phyloP scores from a whole-genome alignment of 75 land plant genomes.

The Sequoia sempervirens region DNA sequence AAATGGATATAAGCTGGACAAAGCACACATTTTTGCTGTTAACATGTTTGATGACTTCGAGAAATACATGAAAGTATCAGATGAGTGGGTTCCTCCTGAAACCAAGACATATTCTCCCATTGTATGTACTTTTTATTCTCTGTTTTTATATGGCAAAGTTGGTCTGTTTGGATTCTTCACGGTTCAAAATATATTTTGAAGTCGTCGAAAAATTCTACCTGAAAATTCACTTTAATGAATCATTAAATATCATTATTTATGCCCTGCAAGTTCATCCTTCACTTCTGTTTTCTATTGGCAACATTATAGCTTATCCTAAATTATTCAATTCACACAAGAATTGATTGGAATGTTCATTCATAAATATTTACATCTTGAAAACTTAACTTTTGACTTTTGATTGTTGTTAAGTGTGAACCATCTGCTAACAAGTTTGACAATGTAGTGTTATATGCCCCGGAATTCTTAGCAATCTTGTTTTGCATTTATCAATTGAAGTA shows the following conservation, averaged over 20 bases:
- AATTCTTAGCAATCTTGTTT: not conserved
- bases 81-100: conserved; percentile 84
- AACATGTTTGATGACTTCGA: conserved; percentile 91
- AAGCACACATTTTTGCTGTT: conserved; percentile 76
- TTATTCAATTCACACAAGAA: not conserved
- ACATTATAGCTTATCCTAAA: not conserved
- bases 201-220: not conserved
- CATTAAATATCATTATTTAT: too few species aligned
- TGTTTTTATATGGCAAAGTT: not conserved
- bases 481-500: not conserved
- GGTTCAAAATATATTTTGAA: not conserved
- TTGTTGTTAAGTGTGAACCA: not conserved
- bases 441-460: not conserved
- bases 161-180: not conserved
- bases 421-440: not conserved
- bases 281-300: too few species aligned
- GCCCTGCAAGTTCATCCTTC: not conserved
- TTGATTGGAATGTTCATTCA: not conserved
- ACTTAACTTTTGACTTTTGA: not conserved
- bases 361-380: not conserved
- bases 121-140: conserved; percentile 22
- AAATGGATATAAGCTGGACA: conserved; percentile 83
- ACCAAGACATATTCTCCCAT: conserved; percentile 70
- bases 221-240: too few species aligned
- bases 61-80: conserved; percentile 81